These are phyloP conservation scores for Drechslera avenae DNA, from an alignment of 2,329 filamentous ascomycete species.

Conservation along the genomic window DNA sequence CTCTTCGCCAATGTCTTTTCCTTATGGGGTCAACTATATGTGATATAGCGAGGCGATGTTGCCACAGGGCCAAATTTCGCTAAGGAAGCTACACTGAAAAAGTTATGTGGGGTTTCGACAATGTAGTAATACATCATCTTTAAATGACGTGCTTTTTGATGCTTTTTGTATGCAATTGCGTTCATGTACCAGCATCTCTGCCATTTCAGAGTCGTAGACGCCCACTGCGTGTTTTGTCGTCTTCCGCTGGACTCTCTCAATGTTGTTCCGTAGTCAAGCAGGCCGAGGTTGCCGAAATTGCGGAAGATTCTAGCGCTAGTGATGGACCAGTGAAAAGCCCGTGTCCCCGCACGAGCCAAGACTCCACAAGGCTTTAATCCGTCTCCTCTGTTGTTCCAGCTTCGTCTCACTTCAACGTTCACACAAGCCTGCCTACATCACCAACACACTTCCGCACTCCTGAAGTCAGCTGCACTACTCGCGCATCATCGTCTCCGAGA, in stretches of 20 bases:
- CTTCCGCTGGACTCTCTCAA: no score
- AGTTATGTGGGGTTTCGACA: constrained; percentile 34
- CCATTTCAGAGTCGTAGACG: no score
- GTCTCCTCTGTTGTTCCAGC: constrained; percentile 21
- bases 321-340: constrained; percentile 4
- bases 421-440: constrained; percentile 12
- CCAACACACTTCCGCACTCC: constrained; percentile 5
- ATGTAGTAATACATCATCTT: constrained; percentile 15
- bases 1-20: constrained; percentile 20
- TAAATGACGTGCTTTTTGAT: background rate
- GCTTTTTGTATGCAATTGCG: no score
- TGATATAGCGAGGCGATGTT: constrained; percentile 44
- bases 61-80: constrained; percentile 26
- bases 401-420: constrained; percentile 17
- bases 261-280: background rate
- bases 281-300: constrained; percentile 13
- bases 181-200: no score
- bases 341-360: constrained; percentile 12
- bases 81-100: constrained; percentile 47
- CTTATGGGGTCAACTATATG: constrained; percentile 15
- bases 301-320: constrained; percentile 16
- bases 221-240: no score
- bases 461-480: background rate
- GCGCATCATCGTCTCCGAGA: background rate
- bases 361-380: constrained; percentile 14